phyloP scores from a whole-genome alignment of 345 rosid genomes.

The Corchorus capsularis region DNA sequence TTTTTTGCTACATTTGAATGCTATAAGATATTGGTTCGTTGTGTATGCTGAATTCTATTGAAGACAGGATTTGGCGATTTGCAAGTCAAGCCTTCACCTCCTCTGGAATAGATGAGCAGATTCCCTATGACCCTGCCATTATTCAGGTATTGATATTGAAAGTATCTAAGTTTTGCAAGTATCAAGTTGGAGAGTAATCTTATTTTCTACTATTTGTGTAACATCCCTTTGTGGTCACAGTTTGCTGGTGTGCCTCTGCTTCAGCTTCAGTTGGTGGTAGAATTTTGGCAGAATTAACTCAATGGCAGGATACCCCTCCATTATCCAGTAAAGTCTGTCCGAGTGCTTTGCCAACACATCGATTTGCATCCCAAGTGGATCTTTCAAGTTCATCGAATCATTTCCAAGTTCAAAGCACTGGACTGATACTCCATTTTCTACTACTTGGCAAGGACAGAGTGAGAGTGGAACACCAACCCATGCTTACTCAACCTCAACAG shows the following conservation, averaged over 20 bases:
- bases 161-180: background rate
- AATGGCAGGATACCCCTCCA: conserved; percentile 35
- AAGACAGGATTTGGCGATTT: conserved; percentile 37
- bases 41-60: background rate
- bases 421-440: conserved; percentile 21
- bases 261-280: conserved; percentile 21
- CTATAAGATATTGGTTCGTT: background rate
- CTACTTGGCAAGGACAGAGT: conserved; percentile 27
- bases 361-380: conserved; percentile 18
- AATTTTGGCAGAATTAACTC: conserved; percentile 23
- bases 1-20: too few relatives aligned
- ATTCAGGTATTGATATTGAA: conserved; percentile 37
- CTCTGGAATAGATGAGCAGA: conserved; percentile 31
- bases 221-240: conserved; percentile 28
- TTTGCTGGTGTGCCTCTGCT: conserved; percentile 31
- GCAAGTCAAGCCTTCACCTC: conserved; percentile 41
- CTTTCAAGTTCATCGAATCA: conserved; percentile 21
- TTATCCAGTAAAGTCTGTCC: conserved; percentile 22
- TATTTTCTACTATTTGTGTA: background rate
- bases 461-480: conserved; percentile 21
- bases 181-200: background rate
- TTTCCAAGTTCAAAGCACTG: conserved; percentile 26
- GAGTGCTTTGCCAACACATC: conserved; percentile 23
- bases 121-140: conserved; percentile 40
- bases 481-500: conserved; percentile 18